Conservation (phyloP, 2,329 filamentous ascomycete species). For the Oidium heveae region DNA sequence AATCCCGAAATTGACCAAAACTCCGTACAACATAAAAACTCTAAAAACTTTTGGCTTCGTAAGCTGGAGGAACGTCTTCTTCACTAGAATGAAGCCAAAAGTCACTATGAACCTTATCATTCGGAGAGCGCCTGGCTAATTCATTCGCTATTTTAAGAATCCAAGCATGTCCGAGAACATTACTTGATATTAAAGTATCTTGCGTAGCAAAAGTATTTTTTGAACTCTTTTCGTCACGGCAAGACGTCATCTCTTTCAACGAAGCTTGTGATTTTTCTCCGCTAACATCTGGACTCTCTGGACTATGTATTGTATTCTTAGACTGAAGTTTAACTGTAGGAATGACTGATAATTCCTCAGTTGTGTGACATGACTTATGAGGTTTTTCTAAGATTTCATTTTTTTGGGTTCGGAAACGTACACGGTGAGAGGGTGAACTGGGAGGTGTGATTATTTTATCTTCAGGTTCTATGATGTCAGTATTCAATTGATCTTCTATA, state of each 20-base stretch:
- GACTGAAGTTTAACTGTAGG: slow-evolving; percentile 4
- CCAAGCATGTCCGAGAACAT: slow-evolving; percentile 37
- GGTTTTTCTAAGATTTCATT: slow-evolving; percentile 16
- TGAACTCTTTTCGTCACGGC: slow-evolving; percentile 6
- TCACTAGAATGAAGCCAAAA: slow-evolving; percentile 23
- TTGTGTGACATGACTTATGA: too few relatives aligned
- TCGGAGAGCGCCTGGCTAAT: slow-evolving; percentile 65
- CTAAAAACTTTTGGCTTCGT: slow-evolving; percentile 24
- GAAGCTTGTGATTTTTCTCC: not conserved
- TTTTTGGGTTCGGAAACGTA: slow-evolving; percentile 14
- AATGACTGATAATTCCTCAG: too few relatives aligned
- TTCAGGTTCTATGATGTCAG: too few relatives aligned
- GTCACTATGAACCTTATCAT: slow-evolving; percentile 39
- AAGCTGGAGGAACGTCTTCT: slow-evolving; percentile 34
- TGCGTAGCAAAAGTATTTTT: not conserved
- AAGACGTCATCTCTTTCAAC: slow-evolving; percentile 3
- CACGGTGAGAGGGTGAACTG: slow-evolving; percentile 18
- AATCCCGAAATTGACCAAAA: too few relatives aligned
- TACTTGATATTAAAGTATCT: slow-evolving; percentile 7
- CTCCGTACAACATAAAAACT: too few relatives aligned
- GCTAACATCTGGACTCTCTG: not conserved
- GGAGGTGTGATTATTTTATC: slow-evolving; percentile 28
- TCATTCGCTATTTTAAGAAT: slow-evolving; percentile 85
- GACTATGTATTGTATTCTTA: not conserved
- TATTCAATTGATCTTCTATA: too few relatives aligned